Evolutionary conservation across 805 yeast species (phyloP).

Genomic region (Grigorovia transvaalensis): DNA sequence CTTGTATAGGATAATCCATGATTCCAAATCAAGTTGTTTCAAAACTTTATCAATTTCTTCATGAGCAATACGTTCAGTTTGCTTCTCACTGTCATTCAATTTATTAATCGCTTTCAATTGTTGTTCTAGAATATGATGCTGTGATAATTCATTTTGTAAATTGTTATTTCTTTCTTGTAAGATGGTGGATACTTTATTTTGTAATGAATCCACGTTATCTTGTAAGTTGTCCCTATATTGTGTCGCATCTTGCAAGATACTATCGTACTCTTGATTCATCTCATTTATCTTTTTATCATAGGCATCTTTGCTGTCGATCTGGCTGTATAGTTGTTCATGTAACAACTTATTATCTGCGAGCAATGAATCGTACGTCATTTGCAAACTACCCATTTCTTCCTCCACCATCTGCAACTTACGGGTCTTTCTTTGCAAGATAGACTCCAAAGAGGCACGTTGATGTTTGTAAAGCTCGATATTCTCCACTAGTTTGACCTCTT

Average conservation of each 20-base stretch:
- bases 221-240: background rate
- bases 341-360: background rate
- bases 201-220: background rate
- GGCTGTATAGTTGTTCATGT: background rate
- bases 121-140: constrained; percentile 6
- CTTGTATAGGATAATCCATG: constrained; percentile 14
- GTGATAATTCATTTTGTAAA: constrained; percentile 15
- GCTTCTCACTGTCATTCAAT: background rate
- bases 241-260: background rate
- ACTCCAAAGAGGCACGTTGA: constrained; percentile 46
- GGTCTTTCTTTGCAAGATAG: constrained; percentile 44
- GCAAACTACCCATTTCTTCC: constrained; percentile 6
- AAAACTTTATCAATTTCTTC: constrained; percentile 1
- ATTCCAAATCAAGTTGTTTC: constrained; percentile 9
- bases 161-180: constrained; percentile 2
- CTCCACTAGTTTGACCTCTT: constrained; percentile 40
- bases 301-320: background rate
- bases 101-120: background rate
- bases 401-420: constrained; percentile 50
- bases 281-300: background rate
- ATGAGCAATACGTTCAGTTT: background rate
- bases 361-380: background rate
- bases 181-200: background rate
- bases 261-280: background rate
- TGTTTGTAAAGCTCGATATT: constrained; percentile 57